Evolutionary conservation across 1,139 yeast species (phyloP).

Genomic region (Arxiozyma heterogenica): DNA sequence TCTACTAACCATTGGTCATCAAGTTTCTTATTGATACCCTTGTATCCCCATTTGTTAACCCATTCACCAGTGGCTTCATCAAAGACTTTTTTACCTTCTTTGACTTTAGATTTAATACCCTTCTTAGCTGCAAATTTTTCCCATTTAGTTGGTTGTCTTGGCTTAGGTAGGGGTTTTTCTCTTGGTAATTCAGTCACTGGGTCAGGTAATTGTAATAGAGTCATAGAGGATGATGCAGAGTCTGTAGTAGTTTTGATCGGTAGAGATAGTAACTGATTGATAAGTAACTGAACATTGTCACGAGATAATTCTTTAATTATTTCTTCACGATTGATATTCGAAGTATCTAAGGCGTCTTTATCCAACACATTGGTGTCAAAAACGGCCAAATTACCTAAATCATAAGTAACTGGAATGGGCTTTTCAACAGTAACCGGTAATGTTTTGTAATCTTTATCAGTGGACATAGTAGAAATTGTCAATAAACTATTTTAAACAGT

Average conservation of each 20-base stretch:
- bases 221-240: constrained; percentile 55
- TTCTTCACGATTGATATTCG: constrained; percentile 49
- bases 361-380: constrained; percentile 82
- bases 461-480: constrained; percentile 10
- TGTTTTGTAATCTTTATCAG: constrained; percentile 17
- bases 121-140: constrained; percentile 91
- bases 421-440: constrained; percentile 77
- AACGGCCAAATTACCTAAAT: constrained; percentile 78
- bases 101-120: constrained; percentile 86
- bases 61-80: constrained; percentile 89
- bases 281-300: constrained; percentile 83
- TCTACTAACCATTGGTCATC: constrained; percentile 96
- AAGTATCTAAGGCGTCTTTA: constrained; percentile 42
- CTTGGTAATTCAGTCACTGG: constrained; percentile 81
- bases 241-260: constrained; percentile 84
- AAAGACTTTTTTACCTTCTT: constrained; percentile 80
- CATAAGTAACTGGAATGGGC: constrained; percentile 76
- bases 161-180: constrained; percentile 90
- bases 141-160: constrained; percentile 92
- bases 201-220: constrained; percentile 77
- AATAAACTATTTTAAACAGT: background rate
- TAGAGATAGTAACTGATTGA: constrained; percentile 81
- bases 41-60: constrained; percentile 98
- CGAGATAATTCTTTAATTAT: constrained; percentile 64
- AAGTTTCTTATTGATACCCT: constrained; percentile 78